phyloP scores from a whole-genome alignment of 176 grass and related monocot genomes.

The Otatea glauca region DNA sequence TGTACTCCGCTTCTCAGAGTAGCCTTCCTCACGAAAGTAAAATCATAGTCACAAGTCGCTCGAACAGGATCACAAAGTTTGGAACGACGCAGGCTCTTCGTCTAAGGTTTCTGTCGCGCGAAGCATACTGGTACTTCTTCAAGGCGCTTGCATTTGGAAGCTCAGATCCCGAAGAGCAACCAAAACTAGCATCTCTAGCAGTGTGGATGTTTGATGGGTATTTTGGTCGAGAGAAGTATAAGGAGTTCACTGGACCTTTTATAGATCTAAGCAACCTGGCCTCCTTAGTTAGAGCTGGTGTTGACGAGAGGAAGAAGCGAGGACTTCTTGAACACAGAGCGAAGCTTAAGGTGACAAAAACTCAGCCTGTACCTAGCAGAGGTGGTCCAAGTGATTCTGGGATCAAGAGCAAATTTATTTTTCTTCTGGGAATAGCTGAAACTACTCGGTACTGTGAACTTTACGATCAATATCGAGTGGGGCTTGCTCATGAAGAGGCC shows the following conservation, averaged over 20 bases:
- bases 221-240: neutral
- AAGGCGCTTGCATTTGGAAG: conserved; percentile 27
- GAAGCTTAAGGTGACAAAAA: too few relatives aligned
- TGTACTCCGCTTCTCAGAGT: neutral
- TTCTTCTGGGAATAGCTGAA: too few relatives aligned
- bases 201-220: neutral
- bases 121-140: conserved; percentile 30
- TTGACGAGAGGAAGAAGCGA: too few relatives aligned
- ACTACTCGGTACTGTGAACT: too few relatives aligned
- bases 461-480: neutral
- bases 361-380: accelerated
- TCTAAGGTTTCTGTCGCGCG: neutral
- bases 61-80: neutral
- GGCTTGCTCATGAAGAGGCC: neutral
- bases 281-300: neutral
- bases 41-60: neutral
- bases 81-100: neutral
- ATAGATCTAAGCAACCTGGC: neutral
- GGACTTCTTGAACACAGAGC: too few relatives aligned
- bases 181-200: neutral
- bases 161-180: neutral
- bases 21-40: neutral
- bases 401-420: too few relatives aligned
- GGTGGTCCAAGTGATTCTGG: too few relatives aligned
- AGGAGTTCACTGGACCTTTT: neutral